Conservation (phyloP, 2,329 filamentous ascomycete genomes). For the Trichoderma koningiopsis region DNA sequence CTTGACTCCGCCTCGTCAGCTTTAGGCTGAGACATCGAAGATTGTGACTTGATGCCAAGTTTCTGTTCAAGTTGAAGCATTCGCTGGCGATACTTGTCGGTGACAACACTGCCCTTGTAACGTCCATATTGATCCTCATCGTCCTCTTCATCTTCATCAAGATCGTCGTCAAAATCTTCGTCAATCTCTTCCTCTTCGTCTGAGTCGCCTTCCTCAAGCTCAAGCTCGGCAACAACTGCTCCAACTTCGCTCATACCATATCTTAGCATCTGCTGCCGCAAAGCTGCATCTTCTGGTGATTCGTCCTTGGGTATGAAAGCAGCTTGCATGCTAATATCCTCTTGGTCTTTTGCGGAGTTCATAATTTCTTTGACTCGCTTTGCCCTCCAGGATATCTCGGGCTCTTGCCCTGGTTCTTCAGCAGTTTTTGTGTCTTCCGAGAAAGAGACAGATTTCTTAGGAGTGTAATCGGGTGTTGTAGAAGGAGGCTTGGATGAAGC, state of each 20-base stretch:
- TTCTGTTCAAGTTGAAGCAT: slow-evolving; percentile 86
- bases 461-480: background rate
- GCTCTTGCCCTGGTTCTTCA: slow-evolving; percentile 39
- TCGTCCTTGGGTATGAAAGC: slow-evolving; percentile 72
- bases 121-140: slow-evolving; percentile 78
- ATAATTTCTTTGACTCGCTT: slow-evolving; percentile 59
- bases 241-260: slow-evolving; percentile 90
- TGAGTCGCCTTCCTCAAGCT: slow-evolving; percentile 70
- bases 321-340: slow-evolving; percentile 47
- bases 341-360: slow-evolving; percentile 57
- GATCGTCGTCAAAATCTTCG: slow-evolving; percentile 55
- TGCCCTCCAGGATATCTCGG: slow-evolving; percentile 45
- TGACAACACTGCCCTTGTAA: slow-evolving; percentile 66
- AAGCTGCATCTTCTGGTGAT: slow-evolving; percentile 73
- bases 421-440: slow-evolving; percentile 59
- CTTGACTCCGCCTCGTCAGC: slow-evolving; percentile 41
- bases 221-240: slow-evolving; percentile 87
- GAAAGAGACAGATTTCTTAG: slow-evolving; percentile 65
- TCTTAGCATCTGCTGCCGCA: slow-evolving; percentile 85
- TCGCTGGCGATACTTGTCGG: slow-evolving; percentile 72
- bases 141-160: slow-evolving; percentile 60
- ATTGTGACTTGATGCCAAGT: slow-evolving; percentile 61
- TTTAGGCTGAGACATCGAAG: slow-evolving; percentile 62
- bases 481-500: background rate
- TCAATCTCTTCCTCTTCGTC: slow-evolving; percentile 57